Percentiles rank a stretch among this genome's conserved stretches.
Conservation (phyloP, 2,329 filamentous ascomycete genomes). For the Ceratocystis diversiconidia region DNA sequence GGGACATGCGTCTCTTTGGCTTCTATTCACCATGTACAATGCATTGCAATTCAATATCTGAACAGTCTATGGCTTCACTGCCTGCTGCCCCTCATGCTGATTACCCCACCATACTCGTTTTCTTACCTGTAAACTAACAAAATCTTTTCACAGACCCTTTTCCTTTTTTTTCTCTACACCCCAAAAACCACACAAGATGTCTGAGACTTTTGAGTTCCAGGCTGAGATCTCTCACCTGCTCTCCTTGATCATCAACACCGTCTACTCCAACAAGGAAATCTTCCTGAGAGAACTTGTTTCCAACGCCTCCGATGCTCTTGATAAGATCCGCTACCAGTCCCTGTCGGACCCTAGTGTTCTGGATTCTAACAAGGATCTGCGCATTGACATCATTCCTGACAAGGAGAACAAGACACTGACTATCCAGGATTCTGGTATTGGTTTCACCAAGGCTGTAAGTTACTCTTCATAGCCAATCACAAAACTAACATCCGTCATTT, state of each 20-base stretch:
- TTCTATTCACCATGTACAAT: conserved; percentile 1
- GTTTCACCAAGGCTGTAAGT: conserved; percentile 99
- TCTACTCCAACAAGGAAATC: conserved; percentile 99
- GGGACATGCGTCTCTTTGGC: neutral
- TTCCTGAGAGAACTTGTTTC: conserved; percentile 97
- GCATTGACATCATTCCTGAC: conserved; percentile 97
- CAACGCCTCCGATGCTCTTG: conserved; percentile 95
- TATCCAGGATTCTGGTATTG: conserved; percentile 95
- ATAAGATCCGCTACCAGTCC: conserved; percentile 99
- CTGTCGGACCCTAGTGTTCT: conserved; percentile 95
- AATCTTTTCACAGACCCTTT: conserved; percentile 7
- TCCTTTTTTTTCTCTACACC: conserved; percentile 6
- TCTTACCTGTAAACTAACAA: conserved; percentile 1
- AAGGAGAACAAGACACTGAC: conserved; percentile 96
- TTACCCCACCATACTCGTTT: neutral
- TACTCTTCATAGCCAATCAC: conserved; percentile 8
- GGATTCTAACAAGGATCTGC: conserved; percentile 92
- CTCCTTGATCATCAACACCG: conserved; percentile 99
- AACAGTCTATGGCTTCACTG: neutral
- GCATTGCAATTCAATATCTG: neutral
- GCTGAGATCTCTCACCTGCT: conserved; percentile 99
- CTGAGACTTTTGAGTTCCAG: conserved; percentile 99
- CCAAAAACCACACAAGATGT: conserved; percentile 19
- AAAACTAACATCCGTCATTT: neutral
- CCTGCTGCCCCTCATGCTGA: conserved; percentile 13